These are phyloP conservation scores for Endotrypanum monterogeii DNA, from an alignment of 208 protist genomes.

Conservation along the genomic window DNA sequence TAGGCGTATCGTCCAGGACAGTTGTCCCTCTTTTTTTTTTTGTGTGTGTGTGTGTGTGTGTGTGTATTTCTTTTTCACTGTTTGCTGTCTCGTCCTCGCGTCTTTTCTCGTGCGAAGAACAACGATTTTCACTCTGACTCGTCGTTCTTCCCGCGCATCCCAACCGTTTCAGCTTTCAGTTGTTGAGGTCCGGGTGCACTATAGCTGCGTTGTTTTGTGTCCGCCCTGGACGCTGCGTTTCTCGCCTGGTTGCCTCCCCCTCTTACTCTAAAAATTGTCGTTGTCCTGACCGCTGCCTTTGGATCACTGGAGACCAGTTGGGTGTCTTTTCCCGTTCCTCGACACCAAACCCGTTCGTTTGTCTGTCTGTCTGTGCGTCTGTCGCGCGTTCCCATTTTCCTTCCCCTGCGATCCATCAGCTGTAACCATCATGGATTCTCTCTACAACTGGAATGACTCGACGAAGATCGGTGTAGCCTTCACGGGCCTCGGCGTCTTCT, in stretches of 20 bases:
- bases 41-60: background rate
- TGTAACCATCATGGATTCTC: constrained; percentile 66
- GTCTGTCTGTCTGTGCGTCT: background rate
- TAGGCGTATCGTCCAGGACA: too few species aligned
- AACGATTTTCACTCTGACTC: background rate
- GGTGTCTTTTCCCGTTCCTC: too few species aligned
- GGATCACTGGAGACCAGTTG: background rate
- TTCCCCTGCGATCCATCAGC: background rate
- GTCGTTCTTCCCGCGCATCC: background rate
- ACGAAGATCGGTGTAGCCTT: constrained; percentile 90
- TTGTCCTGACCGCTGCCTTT: too few species aligned
- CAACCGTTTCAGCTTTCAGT: background rate
- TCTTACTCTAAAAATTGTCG: background rate
- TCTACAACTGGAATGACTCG: constrained; percentile 88
- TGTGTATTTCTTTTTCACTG: too few species aligned
- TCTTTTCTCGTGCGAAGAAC: background rate
- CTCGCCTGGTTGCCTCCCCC: background rate
- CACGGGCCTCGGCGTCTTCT: constrained; percentile 83
- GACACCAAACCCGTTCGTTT: background rate
- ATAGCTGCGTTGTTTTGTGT: background rate
- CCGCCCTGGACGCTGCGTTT: too few species aligned
- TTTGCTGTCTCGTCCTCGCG: background rate
- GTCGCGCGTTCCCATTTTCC: background rate
- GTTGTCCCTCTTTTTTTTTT: background rate
- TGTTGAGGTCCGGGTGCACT: background rate